Percentiles rank a stretch among this genome's conserved stretches.
phyloP scores from a whole-genome alignment of 345 rosid species.

The Linum usitatissimum region DNA sequence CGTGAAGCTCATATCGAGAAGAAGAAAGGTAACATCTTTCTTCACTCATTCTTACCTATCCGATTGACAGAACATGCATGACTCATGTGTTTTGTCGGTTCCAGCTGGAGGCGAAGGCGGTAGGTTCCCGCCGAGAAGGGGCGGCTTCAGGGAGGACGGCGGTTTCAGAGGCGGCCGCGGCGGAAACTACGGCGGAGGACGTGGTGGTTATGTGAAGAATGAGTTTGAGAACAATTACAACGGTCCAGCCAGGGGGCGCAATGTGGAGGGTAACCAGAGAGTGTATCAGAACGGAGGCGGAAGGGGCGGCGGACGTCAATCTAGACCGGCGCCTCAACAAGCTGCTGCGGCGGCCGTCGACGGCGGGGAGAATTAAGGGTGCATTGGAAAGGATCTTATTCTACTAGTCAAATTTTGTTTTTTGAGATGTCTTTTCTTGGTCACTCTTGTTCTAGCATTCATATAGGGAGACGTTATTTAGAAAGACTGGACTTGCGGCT shows the following conservation, averaged over 20 bases:
- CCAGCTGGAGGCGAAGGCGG: neutral
- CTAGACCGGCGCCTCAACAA: neutral
- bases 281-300: constrained; percentile 1
- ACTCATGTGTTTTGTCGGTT: neutral
- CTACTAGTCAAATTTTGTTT: too few species aligned
- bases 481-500: too few species aligned
- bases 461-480: too few species aligned
- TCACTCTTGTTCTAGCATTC: too few species aligned
- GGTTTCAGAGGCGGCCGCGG: constrained; percentile 1
- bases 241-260: neutral
- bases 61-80: too few species aligned
- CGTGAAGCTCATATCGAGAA: constrained; percentile 59
- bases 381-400: too few species aligned
- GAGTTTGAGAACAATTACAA: neutral
- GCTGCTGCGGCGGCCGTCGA: neutral
- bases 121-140: neutral
- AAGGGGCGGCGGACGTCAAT: neutral
- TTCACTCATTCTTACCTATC: too few species aligned
- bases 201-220: neutral
- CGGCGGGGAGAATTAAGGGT: neutral
- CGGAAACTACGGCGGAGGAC: neutral
- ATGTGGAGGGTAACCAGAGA: neutral
- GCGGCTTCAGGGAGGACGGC: neutral
- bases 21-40: constrained; percentile 44
- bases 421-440: too few species aligned